Evolutionary conservation across 495 filamentous ascomycete species (phyloP), one percentile per base, ranked within the genome.

Genomic region (Penicillium canariense): DNA sequence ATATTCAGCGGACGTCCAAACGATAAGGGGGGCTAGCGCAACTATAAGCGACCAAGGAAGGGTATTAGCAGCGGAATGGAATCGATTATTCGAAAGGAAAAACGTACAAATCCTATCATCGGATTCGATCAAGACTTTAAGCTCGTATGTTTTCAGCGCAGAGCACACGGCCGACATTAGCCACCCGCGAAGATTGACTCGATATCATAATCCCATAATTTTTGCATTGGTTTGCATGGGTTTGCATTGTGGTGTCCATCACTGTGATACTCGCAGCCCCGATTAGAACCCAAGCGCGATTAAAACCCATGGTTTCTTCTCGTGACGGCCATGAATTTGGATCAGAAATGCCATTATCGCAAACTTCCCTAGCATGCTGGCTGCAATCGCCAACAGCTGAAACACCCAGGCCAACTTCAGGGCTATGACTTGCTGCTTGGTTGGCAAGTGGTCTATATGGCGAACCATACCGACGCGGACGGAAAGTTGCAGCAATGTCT

Each of bases 311-410:
- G 62, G 62, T 28, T 63, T 62, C 17, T 25, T 58, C 35, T 55
- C 54, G 26, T 67, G 63, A 10, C 60, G 48, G 32, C 65, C 63
- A 30, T 68, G 68, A 26, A 72, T 62, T 36, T 66, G 61, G 2
- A 69, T 45, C 2, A 72, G 50, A 31, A 72, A 68, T 8, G 62
- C 59, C 42, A 70, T 48, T 28, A 72, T 63, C 12, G 66, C 66
- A 20, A 68, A 52, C 42, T 70, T 72, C n/a, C 68, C 69, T 5
- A 63, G 52, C 34, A 56, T 61, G 36, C 59, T 65, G 5, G 61
- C 57, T 10, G 12, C 36, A 5, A 39, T 39, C n/a, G 36, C 36
- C 36, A 39, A n/a, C 7, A 39, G 18, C n/a, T 39, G 36, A 22
- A 39, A 39, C 18, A 18, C 36, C 36, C 36, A 39, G 10, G 12